phyloP scores from a whole-genome alignment of 306 rosid genomes.

The Boehmeria nivea region DNA sequence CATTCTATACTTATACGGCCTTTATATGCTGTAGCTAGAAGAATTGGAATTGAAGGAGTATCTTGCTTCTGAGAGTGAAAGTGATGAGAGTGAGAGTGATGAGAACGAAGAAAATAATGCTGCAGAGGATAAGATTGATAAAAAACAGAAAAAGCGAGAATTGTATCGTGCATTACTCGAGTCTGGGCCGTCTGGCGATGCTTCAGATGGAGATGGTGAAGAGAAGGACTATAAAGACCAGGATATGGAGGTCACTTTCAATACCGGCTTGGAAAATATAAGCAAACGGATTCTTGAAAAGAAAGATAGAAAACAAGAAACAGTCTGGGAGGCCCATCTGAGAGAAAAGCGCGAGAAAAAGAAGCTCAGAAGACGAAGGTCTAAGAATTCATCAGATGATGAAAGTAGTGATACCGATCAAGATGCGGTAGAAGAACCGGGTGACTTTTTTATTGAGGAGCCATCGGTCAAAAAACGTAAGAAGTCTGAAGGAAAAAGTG shows the following conservation, averaged over 20 bases:
- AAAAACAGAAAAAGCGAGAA: slow-evolving; percentile 39
- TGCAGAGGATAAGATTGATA: slow-evolving; percentile 34
- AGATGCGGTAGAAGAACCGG: slow-evolving; percentile 49
- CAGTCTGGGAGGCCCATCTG: slow-evolving; percentile 76
- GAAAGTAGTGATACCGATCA: slow-evolving; percentile 52
- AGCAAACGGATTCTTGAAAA: slow-evolving; percentile 76
- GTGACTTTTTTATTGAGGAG: slow-evolving; percentile 78
- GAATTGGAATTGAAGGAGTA: slow-evolving; percentile 67
- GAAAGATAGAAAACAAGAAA: slow-evolving; percentile 67
- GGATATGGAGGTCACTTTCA: slow-evolving; percentile 95
- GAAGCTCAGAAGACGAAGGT: slow-evolving; percentile 56
- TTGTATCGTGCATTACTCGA: slow-evolving; percentile 55
- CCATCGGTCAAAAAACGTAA: slow-evolving; percentile 43
- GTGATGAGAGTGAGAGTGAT: slow-evolving; percentile 56
- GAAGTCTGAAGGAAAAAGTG: slow-evolving; percentile 32
- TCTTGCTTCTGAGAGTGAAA: slow-evolving; percentile 42
- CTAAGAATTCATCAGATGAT: slow-evolving; percentile 58
- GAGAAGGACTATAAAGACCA: slow-evolving; percentile 28
- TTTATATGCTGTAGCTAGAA: slow-evolving; percentile 45
- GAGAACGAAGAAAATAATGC: slow-evolving; percentile 37
- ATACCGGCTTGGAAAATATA: slow-evolving; percentile 78
- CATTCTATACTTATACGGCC: slow-evolving; percentile 14
- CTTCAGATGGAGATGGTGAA: slow-evolving; percentile 56
- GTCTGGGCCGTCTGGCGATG: slow-evolving; percentile 29
- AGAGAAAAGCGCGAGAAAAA: slow-evolving; percentile 64